Evolutionary conservation across 441 rosid genomes (phyloP).

Genomic region (Omphalea diandra): DNA sequence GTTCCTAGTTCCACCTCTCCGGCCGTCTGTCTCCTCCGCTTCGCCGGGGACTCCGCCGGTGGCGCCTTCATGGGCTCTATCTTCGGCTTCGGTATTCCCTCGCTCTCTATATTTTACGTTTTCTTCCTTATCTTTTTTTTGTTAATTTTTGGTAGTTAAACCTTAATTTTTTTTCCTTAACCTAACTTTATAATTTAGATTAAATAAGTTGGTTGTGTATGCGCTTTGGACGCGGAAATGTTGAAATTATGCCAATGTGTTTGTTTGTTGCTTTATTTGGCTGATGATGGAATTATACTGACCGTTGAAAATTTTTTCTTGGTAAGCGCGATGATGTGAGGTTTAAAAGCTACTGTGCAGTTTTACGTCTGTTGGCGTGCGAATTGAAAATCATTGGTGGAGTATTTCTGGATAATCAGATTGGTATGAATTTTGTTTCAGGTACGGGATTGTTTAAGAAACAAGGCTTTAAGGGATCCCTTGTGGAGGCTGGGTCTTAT

Average conservation of each 20-base stretch:
- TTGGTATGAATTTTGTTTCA: constrained; percentile 30
- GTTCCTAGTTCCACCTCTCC: constrained; percentile 39
- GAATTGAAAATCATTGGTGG: neutral
- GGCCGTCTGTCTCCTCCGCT: constrained; percentile 66
- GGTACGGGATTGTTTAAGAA: constrained; percentile 85
- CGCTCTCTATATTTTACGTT: neutral
- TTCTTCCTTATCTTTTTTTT: too few relatives aligned
- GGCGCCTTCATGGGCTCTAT: constrained; percentile 92
- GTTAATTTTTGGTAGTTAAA: too few relatives aligned
- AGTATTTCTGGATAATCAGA: neutral
- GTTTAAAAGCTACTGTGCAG: neutral
- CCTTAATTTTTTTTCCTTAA: too few relatives aligned
- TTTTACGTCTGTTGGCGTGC: too few relatives aligned
- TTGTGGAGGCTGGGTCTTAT: constrained; percentile 72
- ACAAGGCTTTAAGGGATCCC: constrained; percentile 74
- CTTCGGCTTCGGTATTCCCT: constrained; percentile 62
- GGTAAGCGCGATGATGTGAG: too few relatives aligned
- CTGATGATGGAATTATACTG: neutral
- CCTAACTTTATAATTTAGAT: too few relatives aligned
- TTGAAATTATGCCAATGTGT: too few relatives aligned
- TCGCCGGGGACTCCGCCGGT: constrained; percentile 73
- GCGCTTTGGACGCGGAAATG: too few relatives aligned
- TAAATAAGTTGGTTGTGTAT: too few relatives aligned
- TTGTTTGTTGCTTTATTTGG: neutral
- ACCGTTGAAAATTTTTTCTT: too few relatives aligned